Evolutionary conservation across 257 asterid genomes (phyloP).

Genomic region (Capsicum chinense): DNA sequence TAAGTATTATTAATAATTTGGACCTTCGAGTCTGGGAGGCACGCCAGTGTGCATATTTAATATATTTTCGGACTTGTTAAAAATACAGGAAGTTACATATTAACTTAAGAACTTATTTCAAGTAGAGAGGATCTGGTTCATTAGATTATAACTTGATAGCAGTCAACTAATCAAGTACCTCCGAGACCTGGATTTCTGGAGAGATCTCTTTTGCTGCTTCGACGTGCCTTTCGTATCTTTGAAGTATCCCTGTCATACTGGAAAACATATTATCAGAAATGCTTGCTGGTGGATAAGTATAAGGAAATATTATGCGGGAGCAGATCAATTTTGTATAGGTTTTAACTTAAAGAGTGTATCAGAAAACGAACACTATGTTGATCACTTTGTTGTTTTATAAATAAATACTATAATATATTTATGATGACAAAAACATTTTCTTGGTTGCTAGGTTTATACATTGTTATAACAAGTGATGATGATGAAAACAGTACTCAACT

Average conservation of each 20-base stretch:
- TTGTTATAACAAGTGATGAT: no score
- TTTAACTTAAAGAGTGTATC: no score
- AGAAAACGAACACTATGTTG: no score
- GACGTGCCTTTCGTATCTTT: not conserved
- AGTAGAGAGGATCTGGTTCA: not conserved
- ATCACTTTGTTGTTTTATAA: no score
- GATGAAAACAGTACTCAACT: no score
- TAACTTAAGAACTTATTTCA: not conserved
- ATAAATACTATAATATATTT: no score
- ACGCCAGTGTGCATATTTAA: not conserved
- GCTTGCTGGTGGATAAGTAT: no score
- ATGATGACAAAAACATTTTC: no score
- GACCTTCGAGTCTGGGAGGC: not conserved
- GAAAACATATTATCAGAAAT: not conserved
- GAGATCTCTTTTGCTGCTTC: slow-evolving; percentile 24
- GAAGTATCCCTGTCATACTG: not conserved
- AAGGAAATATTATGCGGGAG: no score
- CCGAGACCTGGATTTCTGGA: not conserved
- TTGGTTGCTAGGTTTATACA: no score
- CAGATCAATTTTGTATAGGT: no score
- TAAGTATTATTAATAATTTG: not conserved
- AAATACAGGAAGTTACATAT: not conserved
- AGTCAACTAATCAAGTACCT: slow-evolving; percentile 13
- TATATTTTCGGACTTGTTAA: not conserved
- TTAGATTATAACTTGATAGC: not conserved